Evolutionary conservation across 805 yeast species (phyloP).

Genomic region (Candida ascalaphidarum): DNA sequence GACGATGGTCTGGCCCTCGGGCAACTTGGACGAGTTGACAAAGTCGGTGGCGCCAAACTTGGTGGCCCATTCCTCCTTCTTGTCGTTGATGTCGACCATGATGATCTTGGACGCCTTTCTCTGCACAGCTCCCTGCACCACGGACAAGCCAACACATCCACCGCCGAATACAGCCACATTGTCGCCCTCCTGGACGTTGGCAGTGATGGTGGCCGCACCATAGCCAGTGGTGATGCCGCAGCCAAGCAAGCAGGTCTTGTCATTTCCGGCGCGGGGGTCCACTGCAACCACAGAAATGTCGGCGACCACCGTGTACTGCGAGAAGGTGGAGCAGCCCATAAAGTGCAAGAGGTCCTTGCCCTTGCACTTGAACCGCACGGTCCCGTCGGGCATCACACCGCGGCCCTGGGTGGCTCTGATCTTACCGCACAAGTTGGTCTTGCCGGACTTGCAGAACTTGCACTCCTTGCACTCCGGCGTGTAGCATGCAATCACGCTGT

Average conservation of each 20-base stretch:
- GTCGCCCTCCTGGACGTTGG: slow-evolving; percentile 84
- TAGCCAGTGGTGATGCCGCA: slow-evolving; percentile 98
- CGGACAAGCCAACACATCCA: slow-evolving; percentile 95
- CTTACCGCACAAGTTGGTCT: slow-evolving; percentile 93
- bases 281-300: slow-evolving; percentile 95
- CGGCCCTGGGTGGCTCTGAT: slow-evolving; percentile 97
- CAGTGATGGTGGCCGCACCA: slow-evolving; percentile 95
- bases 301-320: slow-evolving; percentile 96
- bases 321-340: slow-evolving; percentile 97
- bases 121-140: slow-evolving; percentile 86
- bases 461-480: slow-evolving; percentile 96
- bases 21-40: slow-evolving; percentile 72
- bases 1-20: slow-evolving; percentile 69
- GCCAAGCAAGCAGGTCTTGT: slow-evolving; percentile 86
- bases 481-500: slow-evolving; percentile 86
- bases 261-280: slow-evolving; percentile 74
- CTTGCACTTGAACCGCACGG: slow-evolving; percentile 77
- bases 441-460: slow-evolving; percentile 89
- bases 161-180: slow-evolving; percentile 96
- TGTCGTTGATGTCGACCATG: slow-evolving; percentile 80
- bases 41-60: slow-evolving; percentile 96
- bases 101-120: slow-evolving; percentile 77
- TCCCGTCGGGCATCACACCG: slow-evolving; percentile 99
- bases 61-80: slow-evolving; percentile 76
- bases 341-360: slow-evolving; percentile 85